These are phyloP conservation scores for Tetradesmus obliquus DNA, from an alignment of 139 green algal species.

Conservation along the genomic window DNA sequence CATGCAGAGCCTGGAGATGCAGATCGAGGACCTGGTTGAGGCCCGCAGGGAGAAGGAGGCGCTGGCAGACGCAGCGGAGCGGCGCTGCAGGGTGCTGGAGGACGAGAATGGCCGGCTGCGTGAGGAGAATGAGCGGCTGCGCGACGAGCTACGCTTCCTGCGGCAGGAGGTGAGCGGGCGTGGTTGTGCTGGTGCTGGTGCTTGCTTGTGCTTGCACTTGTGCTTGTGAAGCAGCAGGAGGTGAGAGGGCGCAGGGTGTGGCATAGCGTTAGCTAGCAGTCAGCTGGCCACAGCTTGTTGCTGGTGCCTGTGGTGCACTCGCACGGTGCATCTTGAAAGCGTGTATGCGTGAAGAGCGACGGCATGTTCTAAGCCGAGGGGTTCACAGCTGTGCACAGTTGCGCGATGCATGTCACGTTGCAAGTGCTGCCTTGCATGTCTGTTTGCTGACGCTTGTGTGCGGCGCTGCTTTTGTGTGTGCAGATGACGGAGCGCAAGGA, in stretches of 20 bases:
- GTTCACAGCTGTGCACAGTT: too few relatives aligned
- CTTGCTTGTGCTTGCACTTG: too few relatives aligned
- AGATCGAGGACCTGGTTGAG: constrained; percentile 25
- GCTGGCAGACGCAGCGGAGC: constrained; percentile 23
- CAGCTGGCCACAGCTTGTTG: background rate
- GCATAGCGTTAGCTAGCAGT: too few relatives aligned
- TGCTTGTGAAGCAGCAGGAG: background rate
- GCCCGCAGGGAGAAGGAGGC: constrained; percentile 22
- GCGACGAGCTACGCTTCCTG: constrained; percentile 64
- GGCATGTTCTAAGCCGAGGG: too few relatives aligned
- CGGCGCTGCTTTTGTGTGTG: background rate
- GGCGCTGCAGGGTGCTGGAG: constrained; percentile 10
- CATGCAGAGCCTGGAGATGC: constrained; percentile 74
- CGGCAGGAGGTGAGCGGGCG: constrained; percentile 54
- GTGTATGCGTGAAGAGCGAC: too few relatives aligned
- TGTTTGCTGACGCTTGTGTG: background rate
- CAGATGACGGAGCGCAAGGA: constrained; percentile 60
- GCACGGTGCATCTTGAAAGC: too few relatives aligned
- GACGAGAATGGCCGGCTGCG: constrained; percentile 59
- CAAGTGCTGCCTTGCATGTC: background rate
- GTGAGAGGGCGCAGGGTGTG: background rate
- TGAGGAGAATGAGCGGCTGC: constrained; percentile 60
- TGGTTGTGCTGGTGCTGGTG: background rate
- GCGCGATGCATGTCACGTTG: too few relatives aligned
- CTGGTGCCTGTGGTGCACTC: too few relatives aligned